These are phyloP conservation scores for Calonectria pauciramosa DNA, from an alignment of 2,329 filamentous ascomycete genomes.

Conservation along the genomic window DNA sequence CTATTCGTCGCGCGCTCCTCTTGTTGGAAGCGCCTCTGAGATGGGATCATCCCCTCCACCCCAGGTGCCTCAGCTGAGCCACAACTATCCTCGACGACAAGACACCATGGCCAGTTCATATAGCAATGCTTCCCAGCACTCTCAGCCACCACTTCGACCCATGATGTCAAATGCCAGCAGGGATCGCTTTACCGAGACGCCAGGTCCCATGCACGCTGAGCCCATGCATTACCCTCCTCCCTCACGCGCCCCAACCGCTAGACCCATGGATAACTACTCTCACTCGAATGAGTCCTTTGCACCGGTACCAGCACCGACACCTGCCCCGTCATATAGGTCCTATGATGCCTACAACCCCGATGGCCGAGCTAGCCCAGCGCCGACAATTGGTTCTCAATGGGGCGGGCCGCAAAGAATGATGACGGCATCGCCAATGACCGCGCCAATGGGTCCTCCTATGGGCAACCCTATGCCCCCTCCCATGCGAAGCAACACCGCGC, in stretches of 20 bases:
- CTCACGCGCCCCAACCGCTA: slow-evolving; percentile 48
- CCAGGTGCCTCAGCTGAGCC: slow-evolving; percentile 48
- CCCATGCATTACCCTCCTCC: slow-evolving; percentile 51
- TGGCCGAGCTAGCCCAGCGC: slow-evolving; percentile 51
- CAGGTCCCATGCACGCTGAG: slow-evolving; percentile 44
- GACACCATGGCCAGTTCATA: slow-evolving; percentile 55
- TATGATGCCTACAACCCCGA: slow-evolving; percentile 51
- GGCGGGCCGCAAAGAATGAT: slow-evolving; percentile 41
- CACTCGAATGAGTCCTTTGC: slow-evolving; percentile 32
- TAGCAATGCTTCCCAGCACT: slow-evolving; percentile 45
- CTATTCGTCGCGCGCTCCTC: slow-evolving; percentile 75
- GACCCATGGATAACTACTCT: slow-evolving; percentile 49
- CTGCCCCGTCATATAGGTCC: slow-evolving; percentile 35
- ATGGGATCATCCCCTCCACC: slow-evolving; percentile 68
- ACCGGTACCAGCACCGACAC: not conserved
- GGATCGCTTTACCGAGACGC: slow-evolving; percentile 48
- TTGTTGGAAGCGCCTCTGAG: slow-evolving; percentile 70
- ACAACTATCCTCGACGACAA: slow-evolving; percentile 47
- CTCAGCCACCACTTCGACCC: slow-evolving; percentile 33
- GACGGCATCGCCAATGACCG: slow-evolving; percentile 16
- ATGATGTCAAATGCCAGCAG: slow-evolving; percentile 25
- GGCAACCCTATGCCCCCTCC: slow-evolving; percentile 32
- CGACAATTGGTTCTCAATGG: slow-evolving; percentile 45
- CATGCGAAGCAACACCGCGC: slow-evolving; percentile 57
- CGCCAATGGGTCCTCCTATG: slow-evolving; percentile 33